Base-by-base conservation (phyloP, 345 rosid genomes). In the Linum tenue region DNA sequence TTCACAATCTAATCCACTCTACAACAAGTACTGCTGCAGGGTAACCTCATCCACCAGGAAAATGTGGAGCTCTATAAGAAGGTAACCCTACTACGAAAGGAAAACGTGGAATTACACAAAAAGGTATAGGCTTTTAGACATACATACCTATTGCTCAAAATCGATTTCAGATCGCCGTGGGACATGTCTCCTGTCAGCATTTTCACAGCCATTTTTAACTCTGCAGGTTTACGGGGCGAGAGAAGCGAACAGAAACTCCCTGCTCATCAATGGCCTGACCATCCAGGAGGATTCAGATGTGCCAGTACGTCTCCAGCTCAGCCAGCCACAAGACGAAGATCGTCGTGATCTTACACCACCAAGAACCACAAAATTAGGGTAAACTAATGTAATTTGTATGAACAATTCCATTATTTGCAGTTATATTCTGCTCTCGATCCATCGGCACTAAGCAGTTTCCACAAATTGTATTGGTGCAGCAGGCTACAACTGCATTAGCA, bases 261-360 rank as follows among this genome's bases (percentile, higher is more conserved):
- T 81, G 66, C 78, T 72, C 65, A 75, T 70, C 67, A 78, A 79
- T 78, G 79, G 83, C 70, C 81, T 67, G 64, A 74, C 66, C 66
- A 67, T 64, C 55, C 82, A 57, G 61, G 90, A 84, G 61, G 90
- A 85, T 68, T 78, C 82, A 6, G 73, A 73, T 65, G 75, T 64
- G 62, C 89, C 87, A 64, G 85, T 73, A 60, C 73, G 65, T 63
- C 92, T 89, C 77, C 95, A 80, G 70, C 84, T 84, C 65, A 83
- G 86, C 73, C 85, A 79, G 80, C 87, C 90, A 64, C 78, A 72
- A 61, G 84, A 82, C 65, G 74, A 78, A 69, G 81, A 70, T 67
- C 67, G 74, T 67, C 67, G 74, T 11, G 77, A 84, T 63, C 69
- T 78, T 4, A 4, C 44, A 48, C 79, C 81, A 36, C 31, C 77